Conservation (phyloP, 257 asterid species). For the Plantago elongata region DNA sequence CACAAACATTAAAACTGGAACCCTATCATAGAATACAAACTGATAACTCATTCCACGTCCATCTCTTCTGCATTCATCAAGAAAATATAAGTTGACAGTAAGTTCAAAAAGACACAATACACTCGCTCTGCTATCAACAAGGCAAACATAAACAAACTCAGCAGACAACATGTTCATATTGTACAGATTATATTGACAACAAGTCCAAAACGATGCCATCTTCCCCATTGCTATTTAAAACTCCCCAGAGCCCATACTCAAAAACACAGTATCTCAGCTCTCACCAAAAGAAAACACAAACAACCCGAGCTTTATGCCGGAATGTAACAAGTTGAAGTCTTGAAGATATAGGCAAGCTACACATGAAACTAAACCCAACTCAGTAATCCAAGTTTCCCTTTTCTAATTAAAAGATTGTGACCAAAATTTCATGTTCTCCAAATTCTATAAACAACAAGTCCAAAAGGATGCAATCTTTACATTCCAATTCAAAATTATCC, state of each 20-base stretch:
- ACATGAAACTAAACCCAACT: not conserved
- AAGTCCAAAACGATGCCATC: not conserved
- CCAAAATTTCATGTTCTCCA: not conserved
- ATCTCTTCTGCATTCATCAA: not conserved
- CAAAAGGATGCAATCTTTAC: constrained; percentile 2
- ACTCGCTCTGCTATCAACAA: not conserved
- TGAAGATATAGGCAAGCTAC: too few species aligned
- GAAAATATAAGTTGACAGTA: not conserved
- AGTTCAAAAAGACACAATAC: not conserved
- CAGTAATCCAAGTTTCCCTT: not conserved
- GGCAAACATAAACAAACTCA: not conserved
- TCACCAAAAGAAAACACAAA: too few species aligned
- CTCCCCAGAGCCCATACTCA: constrained; percentile 1
- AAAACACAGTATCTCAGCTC: not conserved
- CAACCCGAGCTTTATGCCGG: too few species aligned
- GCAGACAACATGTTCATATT: not conserved
- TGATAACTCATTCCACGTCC: not conserved
- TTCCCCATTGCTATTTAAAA: not conserved
- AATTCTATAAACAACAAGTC: not conserved
- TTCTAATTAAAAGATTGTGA: too few species aligned
- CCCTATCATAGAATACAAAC: constrained; percentile 8
- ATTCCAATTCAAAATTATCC: not conserved
- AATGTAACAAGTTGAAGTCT: too few species aligned
- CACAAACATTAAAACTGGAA: not conserved
- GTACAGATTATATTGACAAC: not conserved